Base-by-base conservation (phyloP, 2,329 filamentous ascomycete species). In the Penicillium sp. region DNA sequence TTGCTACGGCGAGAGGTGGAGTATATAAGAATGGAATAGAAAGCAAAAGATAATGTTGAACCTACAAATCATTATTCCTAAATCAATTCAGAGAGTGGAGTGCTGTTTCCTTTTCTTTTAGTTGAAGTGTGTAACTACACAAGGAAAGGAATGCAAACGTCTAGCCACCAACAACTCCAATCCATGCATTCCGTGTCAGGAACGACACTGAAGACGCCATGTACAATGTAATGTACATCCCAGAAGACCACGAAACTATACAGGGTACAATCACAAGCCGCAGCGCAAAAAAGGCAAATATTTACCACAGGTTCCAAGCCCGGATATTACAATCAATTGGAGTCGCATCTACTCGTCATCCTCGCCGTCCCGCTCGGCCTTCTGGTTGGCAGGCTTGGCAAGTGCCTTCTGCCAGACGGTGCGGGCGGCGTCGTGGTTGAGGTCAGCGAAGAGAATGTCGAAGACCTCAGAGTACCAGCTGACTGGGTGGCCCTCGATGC, bases 401-500 rank as follows among this genome's bases (percentile, higher is more conserved):
- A 90, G 74, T 66, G 86, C 80, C 68, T 86, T 81, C 66, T 89
- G 88, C 87, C 91, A 95, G 65, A 87, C 64, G 39, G 83, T 85
- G 76, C 90, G 95, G 62, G 90, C 92, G 61, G 86, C 79, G 43
- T 89, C 84, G 62, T 81, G 83, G 77, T 97, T 90, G 17, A 98
- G 77, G 64, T 90, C 82, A 39, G 91, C 88, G 82, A 99, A 99
- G 67, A 98, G 88, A 62, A 96, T 83, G 63, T 94, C 86, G 75
- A 97, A 98, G 53, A 99, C 91, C 67, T 99, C 92, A 6, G 85
- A 85, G 81, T 98, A 99, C 95, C 95, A 99, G 71, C 86, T 88
- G 17, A 94, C 94, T 0, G 95, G 90, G 67, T 89, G 90, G 71
- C 96, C 95, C 78, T 96, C 89, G 63, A 99, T 91, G 67, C 92